These are phyloP conservation scores for Aechmea fasciata DNA, from an alignment of 176 grass and related monocot genomes.

Conservation along the genomic window DNA sequence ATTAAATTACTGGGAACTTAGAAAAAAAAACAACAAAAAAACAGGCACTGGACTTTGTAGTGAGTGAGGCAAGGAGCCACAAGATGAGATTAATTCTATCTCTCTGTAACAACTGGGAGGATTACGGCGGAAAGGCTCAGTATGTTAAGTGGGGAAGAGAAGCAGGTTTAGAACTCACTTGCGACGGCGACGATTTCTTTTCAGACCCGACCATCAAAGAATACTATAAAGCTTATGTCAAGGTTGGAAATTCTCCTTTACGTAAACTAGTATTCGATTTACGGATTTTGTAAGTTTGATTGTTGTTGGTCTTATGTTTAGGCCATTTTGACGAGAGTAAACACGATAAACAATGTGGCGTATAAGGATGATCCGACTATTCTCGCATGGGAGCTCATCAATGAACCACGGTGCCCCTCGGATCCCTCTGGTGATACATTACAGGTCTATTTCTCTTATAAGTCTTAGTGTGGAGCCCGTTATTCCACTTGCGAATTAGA, in stretches of 20 bases:
- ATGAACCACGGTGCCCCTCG: slow-evolving; percentile 62
- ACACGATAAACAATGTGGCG: slow-evolving; percentile 55
- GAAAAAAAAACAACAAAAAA: no score
- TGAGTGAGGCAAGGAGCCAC: slow-evolving; percentile 60
- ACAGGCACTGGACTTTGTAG: slow-evolving; percentile 51
- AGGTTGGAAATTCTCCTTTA: slow-evolving; percentile 27
- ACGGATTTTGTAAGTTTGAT: background rate
- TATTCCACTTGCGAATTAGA: background rate
- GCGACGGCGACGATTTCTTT: slow-evolving; percentile 52
- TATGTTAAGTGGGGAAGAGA: slow-evolving; percentile 51
- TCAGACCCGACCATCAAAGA: slow-evolving; percentile 45
- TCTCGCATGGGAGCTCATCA: slow-evolving; percentile 84
- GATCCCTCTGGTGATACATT: slow-evolving; percentile 69
- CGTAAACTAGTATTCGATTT: background rate
- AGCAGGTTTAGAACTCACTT: slow-evolving; percentile 39
- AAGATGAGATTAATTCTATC: slow-evolving; percentile 38
- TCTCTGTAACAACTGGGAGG: slow-evolving; percentile 54
- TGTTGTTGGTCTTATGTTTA: slow-evolving; percentile 10
- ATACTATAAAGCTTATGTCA: slow-evolving; percentile 78
- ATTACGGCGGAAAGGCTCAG: slow-evolving; percentile 74
- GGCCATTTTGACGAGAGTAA: slow-evolving; percentile 60
- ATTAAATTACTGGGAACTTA: no score
- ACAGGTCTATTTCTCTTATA: slow-evolving; percentile 30
- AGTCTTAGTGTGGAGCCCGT: background rate
- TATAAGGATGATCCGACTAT: slow-evolving; percentile 82